phyloP scores from a whole-genome alignment of 495 filamentous ascomycete species.

The Trichoderma virens region DNA sequence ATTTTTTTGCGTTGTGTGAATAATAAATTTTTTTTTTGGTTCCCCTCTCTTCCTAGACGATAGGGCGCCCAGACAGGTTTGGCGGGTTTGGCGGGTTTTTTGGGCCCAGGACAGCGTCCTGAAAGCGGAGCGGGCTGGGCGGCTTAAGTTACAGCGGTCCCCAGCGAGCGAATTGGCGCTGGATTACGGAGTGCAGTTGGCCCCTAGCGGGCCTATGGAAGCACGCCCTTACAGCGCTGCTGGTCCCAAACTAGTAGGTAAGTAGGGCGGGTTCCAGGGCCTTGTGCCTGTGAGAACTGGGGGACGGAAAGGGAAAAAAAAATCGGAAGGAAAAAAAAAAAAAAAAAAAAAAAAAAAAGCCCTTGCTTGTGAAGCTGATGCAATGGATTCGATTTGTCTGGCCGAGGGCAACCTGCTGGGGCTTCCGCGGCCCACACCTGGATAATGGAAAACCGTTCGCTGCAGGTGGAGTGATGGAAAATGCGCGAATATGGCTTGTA shows the following conservation, averaged over 20 bases:
- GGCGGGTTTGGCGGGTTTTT: neutral
- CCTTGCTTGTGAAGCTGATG: neutral
- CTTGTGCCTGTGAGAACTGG: neutral
- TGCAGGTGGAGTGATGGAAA: neutral
- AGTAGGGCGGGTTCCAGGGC: neutral
- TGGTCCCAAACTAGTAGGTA: neutral
- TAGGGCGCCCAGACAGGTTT: conserved; percentile 4
- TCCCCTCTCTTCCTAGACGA: neutral
- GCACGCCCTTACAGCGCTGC: neutral
- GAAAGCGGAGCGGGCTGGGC: conserved; percentile 1
- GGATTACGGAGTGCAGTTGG: neutral
- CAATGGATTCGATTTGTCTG: neutral
- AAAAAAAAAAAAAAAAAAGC: neutral
- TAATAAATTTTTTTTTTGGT: conserved; percentile 7
- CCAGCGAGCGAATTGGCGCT: neutral
- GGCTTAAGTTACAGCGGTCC: conserved; percentile 5
- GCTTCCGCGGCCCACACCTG: conserved; percentile 3
- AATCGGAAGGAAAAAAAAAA: neutral
- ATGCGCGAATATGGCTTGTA: conserved; percentile 3
- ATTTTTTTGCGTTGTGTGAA: conserved; percentile 6
- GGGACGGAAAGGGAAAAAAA: neutral
- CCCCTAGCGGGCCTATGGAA: conserved; percentile 6
- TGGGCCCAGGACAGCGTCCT: neutral
- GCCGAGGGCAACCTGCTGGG: neutral
- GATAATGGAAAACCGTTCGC: neutral